A percentile compares a stretch with the other conserved stretches of the same genome.
These are phyloP conservation scores for Passiflora organensis DNA, from an alignment of 345 rosid genomes.

Conservation along the genomic window DNA sequence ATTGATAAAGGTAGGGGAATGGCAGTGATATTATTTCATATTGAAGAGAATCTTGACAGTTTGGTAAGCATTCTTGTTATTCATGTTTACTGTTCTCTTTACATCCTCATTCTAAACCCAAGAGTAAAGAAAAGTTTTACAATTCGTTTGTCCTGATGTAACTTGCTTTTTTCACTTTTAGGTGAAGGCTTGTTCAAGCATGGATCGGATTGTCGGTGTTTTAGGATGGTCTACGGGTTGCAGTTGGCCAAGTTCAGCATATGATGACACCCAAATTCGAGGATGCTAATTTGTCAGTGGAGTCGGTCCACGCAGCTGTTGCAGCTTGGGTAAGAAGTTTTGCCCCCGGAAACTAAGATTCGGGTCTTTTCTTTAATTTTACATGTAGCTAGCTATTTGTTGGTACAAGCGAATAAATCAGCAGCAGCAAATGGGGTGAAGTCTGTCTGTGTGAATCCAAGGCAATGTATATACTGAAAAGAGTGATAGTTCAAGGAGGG, in stretches of 20 bases:
- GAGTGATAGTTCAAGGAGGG: constrained; percentile 26
- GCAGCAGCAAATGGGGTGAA: constrained; percentile 31
- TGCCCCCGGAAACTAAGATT: constrained; percentile 31
- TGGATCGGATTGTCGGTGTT: constrained; percentile 79
- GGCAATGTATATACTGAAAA: constrained; percentile 52
- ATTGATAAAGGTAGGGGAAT: constrained; percentile 84
- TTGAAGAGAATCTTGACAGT: constrained; percentile 66
- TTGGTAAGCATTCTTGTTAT: no score
- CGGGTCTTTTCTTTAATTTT: constrained; percentile 18
- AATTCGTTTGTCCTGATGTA: constrained; percentile 1
- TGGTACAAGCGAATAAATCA: constrained; percentile 35
- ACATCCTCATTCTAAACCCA: no score
- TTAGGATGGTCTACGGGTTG: constrained; percentile 94
- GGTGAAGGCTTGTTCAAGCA: constrained; percentile 69
- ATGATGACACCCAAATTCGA: constrained; percentile 42
- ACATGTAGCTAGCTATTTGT: constrained; percentile 23
- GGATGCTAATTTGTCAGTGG: constrained; percentile 45
- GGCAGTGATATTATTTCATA: constrained; percentile 85
- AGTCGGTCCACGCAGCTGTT: constrained; percentile 23
- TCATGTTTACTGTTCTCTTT: no score
- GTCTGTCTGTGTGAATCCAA: constrained; percentile 32
- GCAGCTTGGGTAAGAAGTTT: constrained; percentile 49
- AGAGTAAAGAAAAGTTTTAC: no score
- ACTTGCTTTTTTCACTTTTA: constrained; percentile 19
- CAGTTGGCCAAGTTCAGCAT: constrained; percentile 71